phyloP scores from a whole-genome alignment of 1,284 basidiomycete species.

The Ustilago esculenta region DNA sequence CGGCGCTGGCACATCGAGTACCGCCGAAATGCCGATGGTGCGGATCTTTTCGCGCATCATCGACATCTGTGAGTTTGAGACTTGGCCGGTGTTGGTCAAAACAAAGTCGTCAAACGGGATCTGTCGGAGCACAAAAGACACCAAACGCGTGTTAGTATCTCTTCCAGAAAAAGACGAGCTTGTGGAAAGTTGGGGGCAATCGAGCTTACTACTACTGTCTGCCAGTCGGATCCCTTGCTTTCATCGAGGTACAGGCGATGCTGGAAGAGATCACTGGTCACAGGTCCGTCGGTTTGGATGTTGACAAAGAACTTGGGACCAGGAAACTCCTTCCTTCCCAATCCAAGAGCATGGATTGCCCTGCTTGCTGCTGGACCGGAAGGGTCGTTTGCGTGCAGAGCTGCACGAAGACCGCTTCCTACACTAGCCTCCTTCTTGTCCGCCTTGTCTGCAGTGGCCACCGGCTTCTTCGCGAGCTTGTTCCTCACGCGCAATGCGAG shows the following conservation, averaged over 20 bases:
- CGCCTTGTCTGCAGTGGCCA: conserved; percentile 5
- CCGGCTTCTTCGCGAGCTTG: conserved; percentile 43
- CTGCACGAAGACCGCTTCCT: conserved; percentile 35
- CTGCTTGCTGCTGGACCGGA: conserved; percentile 48
- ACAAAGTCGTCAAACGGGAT: conserved; percentile 84
- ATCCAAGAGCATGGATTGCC: conserved; percentile 56
- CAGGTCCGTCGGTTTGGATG: conserved; percentile 80
- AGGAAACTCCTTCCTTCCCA: conserved; percentile 44
- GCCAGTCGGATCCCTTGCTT: conserved; percentile 77
- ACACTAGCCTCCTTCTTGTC: conserved; percentile 7
- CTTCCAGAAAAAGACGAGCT: no score
- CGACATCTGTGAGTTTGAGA: conserved; percentile 73
- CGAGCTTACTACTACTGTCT: conserved; percentile 78
- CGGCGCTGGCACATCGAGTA: conserved; percentile 54
- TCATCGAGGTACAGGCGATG: conserved; percentile 82
- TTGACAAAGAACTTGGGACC: conserved; percentile 75
- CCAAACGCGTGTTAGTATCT: conserved; percentile 6
- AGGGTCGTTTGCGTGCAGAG: conserved; percentile 52
- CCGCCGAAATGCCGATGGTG: conserved; percentile 79
- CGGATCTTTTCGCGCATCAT: conserved; percentile 81
- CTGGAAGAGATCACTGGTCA: conserved; percentile 80
- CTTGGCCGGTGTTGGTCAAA: conserved; percentile 81
- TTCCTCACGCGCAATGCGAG: conserved; percentile 78
- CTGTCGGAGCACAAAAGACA: conserved; percentile 67
- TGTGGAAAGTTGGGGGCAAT: no score